Conservation (phyloP, 495 filamentous ascomycete species). For the Umbilicaria muhlenbergii region DNA sequence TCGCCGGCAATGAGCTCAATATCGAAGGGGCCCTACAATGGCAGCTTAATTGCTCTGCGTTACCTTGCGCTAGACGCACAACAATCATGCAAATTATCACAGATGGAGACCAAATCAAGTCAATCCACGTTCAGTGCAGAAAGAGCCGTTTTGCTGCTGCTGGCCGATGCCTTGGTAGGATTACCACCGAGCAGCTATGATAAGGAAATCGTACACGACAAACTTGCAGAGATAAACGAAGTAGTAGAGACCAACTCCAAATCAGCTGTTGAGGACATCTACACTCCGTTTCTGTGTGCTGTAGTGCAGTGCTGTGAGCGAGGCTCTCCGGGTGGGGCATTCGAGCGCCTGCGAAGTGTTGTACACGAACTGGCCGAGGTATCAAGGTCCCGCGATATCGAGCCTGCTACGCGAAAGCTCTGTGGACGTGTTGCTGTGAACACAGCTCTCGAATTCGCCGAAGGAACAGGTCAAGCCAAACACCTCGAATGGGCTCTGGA, state of each 20-base stretch:
- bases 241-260: no score
- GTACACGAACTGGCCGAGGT: not conserved
- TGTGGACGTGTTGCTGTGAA: constrained; percentile 28
- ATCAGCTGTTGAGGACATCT: no score
- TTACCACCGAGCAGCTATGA: no score
- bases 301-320: constrained; percentile 10
- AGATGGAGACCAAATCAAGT: no score
- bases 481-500: constrained; percentile 34
- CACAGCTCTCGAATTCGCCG: constrained; percentile 31
- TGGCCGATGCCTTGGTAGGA: no score
- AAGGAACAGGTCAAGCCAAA: constrained; percentile 27
- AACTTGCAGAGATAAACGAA: no score
- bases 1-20: not conserved
- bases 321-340: constrained; percentile 3
- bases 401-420: constrained; percentile 7
- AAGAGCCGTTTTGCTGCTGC: no score
- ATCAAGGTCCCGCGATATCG: not conserved
- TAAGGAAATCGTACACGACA: no score
- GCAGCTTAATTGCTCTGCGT: no score
- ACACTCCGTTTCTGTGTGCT: constrained; percentile 4
- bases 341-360: constrained; percentile 3
- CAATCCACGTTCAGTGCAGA: no score
- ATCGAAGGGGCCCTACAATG: not conserved
- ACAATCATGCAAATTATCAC: not conserved
- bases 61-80: no score